Evolutionary conservation across 257 asterid genomes (phyloP).

Genomic region (Solanum bukasovii): DNA sequence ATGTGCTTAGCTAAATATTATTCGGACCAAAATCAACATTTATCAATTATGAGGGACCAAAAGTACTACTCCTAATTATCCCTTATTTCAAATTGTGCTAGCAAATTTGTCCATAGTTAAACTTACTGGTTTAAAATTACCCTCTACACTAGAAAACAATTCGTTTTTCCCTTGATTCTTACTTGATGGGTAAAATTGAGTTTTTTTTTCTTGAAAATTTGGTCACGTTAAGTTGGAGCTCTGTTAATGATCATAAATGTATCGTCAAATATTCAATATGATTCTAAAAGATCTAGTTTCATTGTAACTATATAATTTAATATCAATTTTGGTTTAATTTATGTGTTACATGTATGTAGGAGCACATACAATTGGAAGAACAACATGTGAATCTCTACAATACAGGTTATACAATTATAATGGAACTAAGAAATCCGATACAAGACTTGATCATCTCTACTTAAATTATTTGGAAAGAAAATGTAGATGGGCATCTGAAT

Average conservation of each 20-base stretch:
- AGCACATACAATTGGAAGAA: conserved; percentile 75
- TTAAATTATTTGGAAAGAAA: conserved; percentile 54
- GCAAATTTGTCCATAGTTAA: not conserved
- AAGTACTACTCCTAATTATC: not conserved
- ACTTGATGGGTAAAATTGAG: not conserved
- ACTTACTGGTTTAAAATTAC: not conserved
- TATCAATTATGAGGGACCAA: not conserved
- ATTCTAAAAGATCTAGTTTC: too few relatives aligned
- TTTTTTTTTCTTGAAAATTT: not conserved
- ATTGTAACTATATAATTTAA: not conserved
- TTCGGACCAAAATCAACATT: not conserved
- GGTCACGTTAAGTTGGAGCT: not conserved
- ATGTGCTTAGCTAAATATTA: not conserved
- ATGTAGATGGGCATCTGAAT: conserved; percentile 90
- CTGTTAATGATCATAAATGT: too few relatives aligned
- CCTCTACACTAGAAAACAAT: not conserved
- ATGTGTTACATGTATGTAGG: conserved; percentile 17
- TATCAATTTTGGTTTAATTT: not conserved
- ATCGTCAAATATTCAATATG: not conserved
- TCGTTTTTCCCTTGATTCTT: not conserved
- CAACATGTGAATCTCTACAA: conserved; percentile 51
- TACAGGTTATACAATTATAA: conserved; percentile 40
- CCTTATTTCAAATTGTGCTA: not conserved
- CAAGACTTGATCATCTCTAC: conserved; percentile 35
- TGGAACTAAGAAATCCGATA: conserved; percentile 36